Conservation (phyloP, 345 rosid species). For the Murraya koenigii region DNA sequence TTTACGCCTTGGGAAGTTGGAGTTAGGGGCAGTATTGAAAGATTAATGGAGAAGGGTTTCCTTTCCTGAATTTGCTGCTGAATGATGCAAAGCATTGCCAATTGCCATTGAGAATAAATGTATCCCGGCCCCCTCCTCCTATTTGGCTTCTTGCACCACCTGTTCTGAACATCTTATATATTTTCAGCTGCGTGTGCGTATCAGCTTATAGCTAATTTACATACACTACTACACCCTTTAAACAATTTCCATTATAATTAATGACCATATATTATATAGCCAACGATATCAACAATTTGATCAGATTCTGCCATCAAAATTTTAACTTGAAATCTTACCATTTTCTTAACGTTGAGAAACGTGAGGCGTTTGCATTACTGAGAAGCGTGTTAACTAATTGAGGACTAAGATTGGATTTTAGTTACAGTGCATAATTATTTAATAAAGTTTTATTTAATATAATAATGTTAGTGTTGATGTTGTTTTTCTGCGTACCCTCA, state of each 20-base stretch:
- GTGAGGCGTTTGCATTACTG: not conserved
- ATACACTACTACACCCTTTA: no score
- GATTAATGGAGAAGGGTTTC: constrained; percentile 52
- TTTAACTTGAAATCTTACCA: no score
- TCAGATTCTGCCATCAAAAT: no score
- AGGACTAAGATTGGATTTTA: not conserved
- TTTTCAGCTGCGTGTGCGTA: not conserved
- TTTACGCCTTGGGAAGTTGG: constrained; percentile 55
- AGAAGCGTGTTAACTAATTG: not conserved
- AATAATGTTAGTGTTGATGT: no score
- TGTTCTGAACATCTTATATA: not conserved
- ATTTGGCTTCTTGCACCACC: not conserved
- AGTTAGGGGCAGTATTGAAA: constrained; percentile 54
- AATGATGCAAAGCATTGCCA: not conserved
- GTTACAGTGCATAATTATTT: no score
- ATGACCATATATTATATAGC: no score
- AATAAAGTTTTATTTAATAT: no score
- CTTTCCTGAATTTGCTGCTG: constrained; percentile 10
- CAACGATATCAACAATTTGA: no score
- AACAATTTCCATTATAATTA: no score
- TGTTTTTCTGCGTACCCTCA: no score
- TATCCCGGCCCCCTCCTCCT: no score
- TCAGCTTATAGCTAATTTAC: no score
- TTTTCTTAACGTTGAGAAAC: not conserved
- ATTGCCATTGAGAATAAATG: not conserved